Conservation (phyloP, 495 filamentous ascomycete genomes). For the Talaromyces ruber region DNA sequence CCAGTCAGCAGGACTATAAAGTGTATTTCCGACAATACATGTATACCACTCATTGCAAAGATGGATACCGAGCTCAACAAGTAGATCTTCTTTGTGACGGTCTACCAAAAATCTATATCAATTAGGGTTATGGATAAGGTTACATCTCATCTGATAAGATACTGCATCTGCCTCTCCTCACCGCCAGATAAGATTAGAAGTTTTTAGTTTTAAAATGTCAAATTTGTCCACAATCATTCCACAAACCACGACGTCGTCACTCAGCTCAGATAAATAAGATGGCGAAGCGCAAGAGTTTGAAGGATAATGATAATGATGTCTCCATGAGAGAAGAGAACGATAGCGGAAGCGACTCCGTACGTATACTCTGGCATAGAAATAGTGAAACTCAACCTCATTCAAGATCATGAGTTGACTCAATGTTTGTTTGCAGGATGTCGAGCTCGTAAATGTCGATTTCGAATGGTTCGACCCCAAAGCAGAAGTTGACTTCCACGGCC, state of each 20-base stretch:
- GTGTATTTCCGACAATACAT: neutral
- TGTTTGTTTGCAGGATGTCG: conserved; percentile 53
- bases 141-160: neutral
- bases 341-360: conserved; percentile 35
- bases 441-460: conserved; percentile 93
- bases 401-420: neutral
- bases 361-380: neutral
- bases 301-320: conserved; percentile 30
- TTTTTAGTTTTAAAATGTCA: conserved; percentile 1
- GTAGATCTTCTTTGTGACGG: too few species aligned
- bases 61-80: neutral
- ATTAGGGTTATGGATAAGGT: neutral
- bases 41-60: neutral
- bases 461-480: conserved; percentile 96
- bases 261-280: conserved; percentile 17
- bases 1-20: neutral
- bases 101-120: neutral
- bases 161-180: neutral
- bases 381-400: neutral
- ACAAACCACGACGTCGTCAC: neutral
- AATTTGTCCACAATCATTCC: neutral
- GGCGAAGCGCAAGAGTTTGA: conserved; percentile 43
- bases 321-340: conserved; percentile 32
- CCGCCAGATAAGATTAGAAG: conserved; percentile 2
- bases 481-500: conserved; percentile 85